Evolutionary conservation across 768 basidiomycete genomes (phyloP), one percentile per base, ranked within the genome.

Genomic region (Kwoniella sp.): DNA sequence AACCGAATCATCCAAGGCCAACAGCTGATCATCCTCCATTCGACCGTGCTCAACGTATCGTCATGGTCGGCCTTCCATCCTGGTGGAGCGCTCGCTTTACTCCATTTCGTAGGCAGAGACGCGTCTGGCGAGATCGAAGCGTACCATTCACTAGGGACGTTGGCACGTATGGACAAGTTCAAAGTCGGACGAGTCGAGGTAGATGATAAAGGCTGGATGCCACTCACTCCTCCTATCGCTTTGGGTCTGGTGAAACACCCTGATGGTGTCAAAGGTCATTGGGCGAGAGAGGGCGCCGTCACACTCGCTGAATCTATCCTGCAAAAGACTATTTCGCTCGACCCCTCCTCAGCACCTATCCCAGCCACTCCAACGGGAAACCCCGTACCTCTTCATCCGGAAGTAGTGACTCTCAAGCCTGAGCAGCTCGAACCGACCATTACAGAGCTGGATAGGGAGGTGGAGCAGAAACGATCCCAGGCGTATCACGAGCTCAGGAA

Each of bases 51-150:
- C 55, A 75, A 79, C 54, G 73, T 78, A 2, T 78, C 76, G 5
- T 51, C 68, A 15, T 97, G 93, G 93, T 86, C 93, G n/a, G 81
- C 85, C 3, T 83, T 85, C 3, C 95, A 98, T 77, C 96, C 96
- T 0, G 96, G 96, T 47, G 93, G 95, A 40, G 79, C 85, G 3
- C 88, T 97, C 53, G 85, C 92, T 15, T 86, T 99, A 61, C 86
- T 95, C 25, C 96, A 99, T 81, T 97, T 93, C 72, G 87, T 97
- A 46, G 96, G 95, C 2, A 85, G 95, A 59, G 94, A 99, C 77
- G 94, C 95, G 0, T 86, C 91, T 0, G 90, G 95, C 82, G 96
- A 99, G 79, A 90, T 98, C 33, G 86, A 91, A 66, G 95, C 92
- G 22, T 97, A 90, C 81, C 96, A 99, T 77, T 83, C 83, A 7